Evolutionary conservation across 306 rosid species (phyloP).

Genomic region (Vicia faba): DNA sequence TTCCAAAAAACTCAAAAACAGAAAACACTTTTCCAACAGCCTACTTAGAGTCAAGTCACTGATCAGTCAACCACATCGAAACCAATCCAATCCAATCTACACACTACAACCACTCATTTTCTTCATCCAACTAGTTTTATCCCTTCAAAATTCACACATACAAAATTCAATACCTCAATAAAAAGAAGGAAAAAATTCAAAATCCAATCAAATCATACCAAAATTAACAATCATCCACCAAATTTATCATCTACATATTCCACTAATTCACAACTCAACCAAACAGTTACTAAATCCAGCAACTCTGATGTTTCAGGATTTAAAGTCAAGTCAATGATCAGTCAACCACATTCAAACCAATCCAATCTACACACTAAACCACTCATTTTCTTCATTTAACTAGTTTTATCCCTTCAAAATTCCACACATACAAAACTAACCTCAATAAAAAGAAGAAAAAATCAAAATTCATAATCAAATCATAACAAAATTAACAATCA

Average conservation of each 20-base stretch:
- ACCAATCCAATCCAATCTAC: not conserved
- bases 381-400: conserved; percentile 4
- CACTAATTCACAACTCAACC: no score
- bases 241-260: no score
- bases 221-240: no score
- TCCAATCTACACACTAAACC: conserved; percentile 5
- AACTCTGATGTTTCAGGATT: conserved; percentile 3
- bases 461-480: not conserved
- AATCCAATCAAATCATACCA: no score
- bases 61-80: no score
- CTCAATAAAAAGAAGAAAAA: conserved; percentile 1
- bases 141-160: no score
- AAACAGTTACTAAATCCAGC: no score
- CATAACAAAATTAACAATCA: conserved; percentile 14
- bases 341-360: conserved; percentile 24
- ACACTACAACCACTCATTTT: no score
- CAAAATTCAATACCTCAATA: no score
- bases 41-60: not conserved
- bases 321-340: conserved; percentile 1
- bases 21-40: conserved; percentile 14
- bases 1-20: conserved; percentile 25
- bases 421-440: not conserved
- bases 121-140: no score
- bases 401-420: not conserved
- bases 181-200: no score